phyloP scores from a whole-genome alignment of 306 rosid genomes.

The Elaeagnus macrophylla region DNA sequence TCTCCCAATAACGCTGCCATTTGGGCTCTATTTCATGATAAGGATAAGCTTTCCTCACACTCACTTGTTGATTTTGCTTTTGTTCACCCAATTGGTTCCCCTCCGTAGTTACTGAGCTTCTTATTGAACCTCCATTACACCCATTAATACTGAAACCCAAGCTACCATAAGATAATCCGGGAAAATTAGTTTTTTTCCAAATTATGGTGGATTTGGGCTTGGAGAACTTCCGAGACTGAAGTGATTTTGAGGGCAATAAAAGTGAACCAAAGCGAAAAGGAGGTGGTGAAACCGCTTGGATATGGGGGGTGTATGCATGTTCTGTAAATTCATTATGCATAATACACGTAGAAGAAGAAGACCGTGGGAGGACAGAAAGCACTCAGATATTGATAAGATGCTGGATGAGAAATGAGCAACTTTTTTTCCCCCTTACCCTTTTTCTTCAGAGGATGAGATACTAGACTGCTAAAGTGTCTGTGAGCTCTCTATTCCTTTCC shows the following conservation, averaged over 20 bases:
- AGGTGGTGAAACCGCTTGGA: conserved; percentile 20
- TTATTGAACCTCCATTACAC: conserved; percentile 6
- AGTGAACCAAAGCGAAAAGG: conserved; percentile 16
- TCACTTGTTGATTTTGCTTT: conserved; percentile 27
- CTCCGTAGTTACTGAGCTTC: conserved; percentile 25
- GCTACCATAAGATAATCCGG: conserved; percentile 18
- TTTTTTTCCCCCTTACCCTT: too few relatives aligned
- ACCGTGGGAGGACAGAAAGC: background rate
- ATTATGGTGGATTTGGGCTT: background rate
- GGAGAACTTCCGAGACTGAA: conserved; percentile 26
- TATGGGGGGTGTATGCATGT: conserved; percentile 17
- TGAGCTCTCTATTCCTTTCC: too few relatives aligned
- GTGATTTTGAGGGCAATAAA: conserved; percentile 14
- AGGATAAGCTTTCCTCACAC: conserved; percentile 52
- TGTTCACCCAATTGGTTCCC: conserved; percentile 20
- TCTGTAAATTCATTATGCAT: conserved; percentile 39
- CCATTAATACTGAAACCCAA: conserved; percentile 11
- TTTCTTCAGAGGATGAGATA: too few relatives aligned
- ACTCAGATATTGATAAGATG: background rate
- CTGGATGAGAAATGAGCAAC: background rate
- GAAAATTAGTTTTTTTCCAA: conserved; percentile 15
- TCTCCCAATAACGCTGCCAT: conserved; percentile 88
- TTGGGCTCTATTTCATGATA: conserved; percentile 70
- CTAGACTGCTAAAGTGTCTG: too few relatives aligned
- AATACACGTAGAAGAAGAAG: conserved; percentile 11